Evolutionary conservation across 306 rosid species (phyloP).

Genomic region (Vigna nakashimae): DNA sequence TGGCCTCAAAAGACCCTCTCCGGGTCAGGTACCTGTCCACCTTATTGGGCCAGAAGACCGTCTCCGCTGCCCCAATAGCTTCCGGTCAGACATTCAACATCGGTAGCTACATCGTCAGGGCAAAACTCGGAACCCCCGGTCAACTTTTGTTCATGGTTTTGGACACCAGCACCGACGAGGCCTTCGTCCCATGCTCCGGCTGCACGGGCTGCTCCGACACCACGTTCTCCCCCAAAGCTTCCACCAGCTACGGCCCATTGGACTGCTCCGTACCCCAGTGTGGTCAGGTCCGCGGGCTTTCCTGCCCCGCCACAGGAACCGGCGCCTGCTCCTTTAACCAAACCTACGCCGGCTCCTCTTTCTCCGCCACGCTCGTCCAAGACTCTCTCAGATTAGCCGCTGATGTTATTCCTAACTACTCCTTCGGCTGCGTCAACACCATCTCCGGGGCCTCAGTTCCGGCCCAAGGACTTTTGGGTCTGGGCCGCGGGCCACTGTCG

Average conservation of each 20-base stretch:
- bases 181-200: constrained; percentile 82
- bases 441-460: constrained; percentile 69
- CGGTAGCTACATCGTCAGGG: constrained; percentile 79
- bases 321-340: constrained; percentile 69
- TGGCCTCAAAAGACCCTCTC: constrained; percentile 82
- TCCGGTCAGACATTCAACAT: constrained; percentile 82
- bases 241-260: constrained; percentile 58
- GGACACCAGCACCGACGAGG: constrained; percentile 83
- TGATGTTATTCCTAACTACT: constrained; percentile 54
- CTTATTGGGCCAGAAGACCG: constrained; percentile 57
- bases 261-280: constrained; percentile 73
- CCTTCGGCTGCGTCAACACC: constrained; percentile 73
- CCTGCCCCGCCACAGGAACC: constrained; percentile 59
- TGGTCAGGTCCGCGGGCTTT: constrained; percentile 67
- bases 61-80: constrained; percentile 66
- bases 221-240: constrained; percentile 60
- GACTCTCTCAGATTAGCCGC: constrained; percentile 60
- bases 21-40: constrained; percentile 70
- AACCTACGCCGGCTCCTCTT: constrained; percentile 79
- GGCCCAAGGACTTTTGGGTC: constrained; percentile 82
- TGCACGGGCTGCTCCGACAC: constrained; percentile 73
- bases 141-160: constrained; percentile 79
- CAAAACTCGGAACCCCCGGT: constrained; percentile 78
- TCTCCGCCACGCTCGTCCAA: constrained; percentile 71
- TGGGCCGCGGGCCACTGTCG: constrained; percentile 89